A percentile compares a stretch with the other conserved stretches of the same genome.
Evolutionary conservation across 1,139 yeast genomes (phyloP).

Genomic region (Taphrina flavorubra): DNA sequence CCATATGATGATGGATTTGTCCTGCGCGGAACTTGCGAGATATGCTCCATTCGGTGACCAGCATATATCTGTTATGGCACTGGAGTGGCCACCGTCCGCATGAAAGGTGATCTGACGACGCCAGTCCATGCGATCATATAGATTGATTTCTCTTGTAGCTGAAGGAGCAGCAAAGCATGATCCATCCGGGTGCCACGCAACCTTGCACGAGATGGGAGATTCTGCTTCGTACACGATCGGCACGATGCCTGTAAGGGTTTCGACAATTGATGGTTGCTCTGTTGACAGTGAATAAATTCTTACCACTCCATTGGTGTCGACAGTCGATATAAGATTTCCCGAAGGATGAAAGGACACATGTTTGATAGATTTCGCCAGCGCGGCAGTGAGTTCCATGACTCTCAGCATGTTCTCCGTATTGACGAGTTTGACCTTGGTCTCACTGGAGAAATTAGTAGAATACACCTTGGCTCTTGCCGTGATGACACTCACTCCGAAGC

Average conservation of each 20-base stretch:
- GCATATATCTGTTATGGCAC: slow-evolving; percentile 59
- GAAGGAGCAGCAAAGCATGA: slow-evolving; percentile 66
- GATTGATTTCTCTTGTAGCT: slow-evolving; percentile 51
- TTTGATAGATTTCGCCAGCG: slow-evolving; percentile 52
- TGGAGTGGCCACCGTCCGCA: slow-evolving; percentile 50
- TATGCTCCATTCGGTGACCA: slow-evolving; percentile 68
- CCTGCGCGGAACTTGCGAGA: slow-evolving; percentile 61
- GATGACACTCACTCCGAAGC: slow-evolving; percentile 65
- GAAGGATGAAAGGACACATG: slow-evolving; percentile 66
- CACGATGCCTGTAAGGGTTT: slow-evolving; percentile 56
- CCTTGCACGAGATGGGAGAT: slow-evolving; percentile 55
- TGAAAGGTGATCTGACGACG: slow-evolving; percentile 43
- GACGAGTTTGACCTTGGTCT: slow-evolving; percentile 64
- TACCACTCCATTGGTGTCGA: slow-evolving; percentile 71
- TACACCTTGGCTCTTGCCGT: background rate
- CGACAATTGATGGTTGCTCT: slow-evolving; percentile 53
- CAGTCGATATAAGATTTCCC: slow-evolving; percentile 66
- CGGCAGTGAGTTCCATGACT: slow-evolving; percentile 52
- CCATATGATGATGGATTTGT: slow-evolving; percentile 64
- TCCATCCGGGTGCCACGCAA: slow-evolving; percentile 70
- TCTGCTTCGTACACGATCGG: slow-evolving; percentile 52
- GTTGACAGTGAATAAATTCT: slow-evolving; percentile 67
- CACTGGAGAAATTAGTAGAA: slow-evolving; percentile 49
- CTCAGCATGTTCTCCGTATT: slow-evolving; percentile 57
- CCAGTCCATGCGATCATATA: slow-evolving; percentile 49